A percentile compares a stretch with the other conserved stretches of the same genome.
Conservation (phyloP, 2,329 filamentous ascomycete species). For the Xylariaceae sp. region DNA sequence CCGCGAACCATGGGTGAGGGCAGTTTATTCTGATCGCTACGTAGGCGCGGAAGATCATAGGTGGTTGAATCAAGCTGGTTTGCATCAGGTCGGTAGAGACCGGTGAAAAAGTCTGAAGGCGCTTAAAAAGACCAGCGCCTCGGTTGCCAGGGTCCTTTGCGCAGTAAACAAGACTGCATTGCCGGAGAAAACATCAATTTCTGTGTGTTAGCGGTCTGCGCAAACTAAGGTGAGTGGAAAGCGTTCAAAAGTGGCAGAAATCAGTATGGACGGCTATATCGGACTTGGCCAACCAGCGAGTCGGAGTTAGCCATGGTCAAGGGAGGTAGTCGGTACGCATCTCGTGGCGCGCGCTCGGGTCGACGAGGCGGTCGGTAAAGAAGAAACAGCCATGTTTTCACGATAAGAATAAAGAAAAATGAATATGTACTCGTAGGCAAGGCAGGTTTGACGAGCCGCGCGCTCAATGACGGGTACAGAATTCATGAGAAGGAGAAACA, state of each 20-base stretch:
- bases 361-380: slow-evolving; percentile 10
- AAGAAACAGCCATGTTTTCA: slow-evolving; percentile 20
- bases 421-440: slow-evolving; percentile 16
- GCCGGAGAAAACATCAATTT: slow-evolving; percentile 8
- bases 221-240: not conserved
- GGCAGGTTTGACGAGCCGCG: slow-evolving; percentile 28
- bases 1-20: slow-evolving; percentile 7
- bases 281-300: slow-evolving; percentile 12
- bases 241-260: not conserved
- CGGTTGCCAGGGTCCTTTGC: slow-evolving; percentile 19
- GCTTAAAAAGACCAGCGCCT: slow-evolving; percentile 26
- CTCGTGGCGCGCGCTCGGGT: slow-evolving; percentile 20
- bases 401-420: slow-evolving; percentile 11
- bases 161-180: not conserved
- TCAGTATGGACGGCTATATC: not conserved
- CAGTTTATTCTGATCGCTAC: slow-evolving; percentile 16
- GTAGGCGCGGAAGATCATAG: slow-evolving; percentile 23
- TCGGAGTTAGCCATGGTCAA: slow-evolving; percentile 3
- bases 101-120: slow-evolving; percentile 19
- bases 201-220: slow-evolving; percentile 4
- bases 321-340: not conserved
- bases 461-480: slow-evolving; percentile 28
- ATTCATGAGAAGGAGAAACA: slow-evolving; percentile 7
- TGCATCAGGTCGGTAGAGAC: slow-evolving; percentile 13
- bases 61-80: slow-evolving; percentile 12